Base-by-base conservation (phyloP, 2,329 filamentous ascomycete species). In the Colletotrichum abscissum region DNA sequence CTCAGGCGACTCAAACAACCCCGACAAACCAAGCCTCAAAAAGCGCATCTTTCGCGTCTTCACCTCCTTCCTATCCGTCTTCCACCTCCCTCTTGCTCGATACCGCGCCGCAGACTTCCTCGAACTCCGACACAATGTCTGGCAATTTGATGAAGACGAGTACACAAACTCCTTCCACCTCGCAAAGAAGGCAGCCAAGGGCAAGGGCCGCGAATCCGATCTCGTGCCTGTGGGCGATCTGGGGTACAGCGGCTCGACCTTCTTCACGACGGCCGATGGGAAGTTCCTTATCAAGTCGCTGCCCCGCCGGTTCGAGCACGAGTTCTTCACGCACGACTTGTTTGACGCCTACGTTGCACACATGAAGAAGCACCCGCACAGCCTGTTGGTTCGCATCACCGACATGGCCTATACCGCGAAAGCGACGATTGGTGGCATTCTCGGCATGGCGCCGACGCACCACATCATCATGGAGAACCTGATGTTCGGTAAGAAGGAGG, bases 381-480 rank as follows among this genome's bases (percentile, higher is more conserved):
- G 91, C 4, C 83, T 94, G 0, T 85, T 95, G 1, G 89, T 94
- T 5, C 90, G 92, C 63, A 94, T 95, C 77, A 93, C 90, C 28
- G 92, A 95, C 79, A 90, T 94, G 71, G 84, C 94, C 0, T 87
- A 89, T 64, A 86, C 88, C 0, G 85, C 88, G 0, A 85, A 87
- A 11, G 76, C 81, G 0, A 90, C 91, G 0, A 78, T 95, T 1
- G 93, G 92, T 1, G 86, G 88, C 1, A 76, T 91, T 0, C 76
- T 94, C 0, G 88, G 91, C 5, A 82, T 88, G 1, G 89, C 91
- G 0, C 92, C 93, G 0, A 90, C 89, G 1, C 92, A 94, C 76
- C 92, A 94, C 78, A 92, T 95, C 73, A 86, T 95, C 77, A 95
- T 95, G 93, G 93, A 94, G 80, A 95, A 95, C 78, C 85, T 94